These are phyloP conservation scores for Aspergillus sclerotioniger DNA, from an alignment of 495 filamentous ascomycete species.

Conservation along the genomic window DNA sequence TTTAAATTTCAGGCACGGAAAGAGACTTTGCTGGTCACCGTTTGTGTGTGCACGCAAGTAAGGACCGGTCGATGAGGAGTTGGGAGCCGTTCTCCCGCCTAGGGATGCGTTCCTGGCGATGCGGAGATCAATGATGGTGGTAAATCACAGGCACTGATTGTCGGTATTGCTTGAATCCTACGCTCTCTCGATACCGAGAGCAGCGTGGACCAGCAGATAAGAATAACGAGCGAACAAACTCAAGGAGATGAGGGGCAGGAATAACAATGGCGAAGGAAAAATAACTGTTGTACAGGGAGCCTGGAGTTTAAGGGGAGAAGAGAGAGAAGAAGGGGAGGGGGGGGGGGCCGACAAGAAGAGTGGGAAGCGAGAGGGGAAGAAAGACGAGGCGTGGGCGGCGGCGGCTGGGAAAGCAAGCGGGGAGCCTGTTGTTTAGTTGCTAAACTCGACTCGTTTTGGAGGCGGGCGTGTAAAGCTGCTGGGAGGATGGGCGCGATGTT, in stretches of 20 bases:
- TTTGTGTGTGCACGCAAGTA: conserved; percentile 14
- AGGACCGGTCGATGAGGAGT: conserved; percentile 28
- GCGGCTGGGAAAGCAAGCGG: conserved; percentile 29
- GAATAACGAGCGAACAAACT: conserved; percentile 23
- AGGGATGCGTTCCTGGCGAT: conserved; percentile 19
- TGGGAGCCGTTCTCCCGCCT: conserved; percentile 14
- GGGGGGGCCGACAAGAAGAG: no score
- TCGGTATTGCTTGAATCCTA: conserved; percentile 14
- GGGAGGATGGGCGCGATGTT: background rate
- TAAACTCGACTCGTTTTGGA: background rate
- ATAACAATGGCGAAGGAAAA: conserved; percentile 23
- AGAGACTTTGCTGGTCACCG: conserved; percentile 12
- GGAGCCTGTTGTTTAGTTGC: conserved; percentile 13
- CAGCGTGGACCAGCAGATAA: conserved; percentile 10
- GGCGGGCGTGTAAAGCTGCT: no score
- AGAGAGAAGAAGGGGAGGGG: conserved; percentile 29
- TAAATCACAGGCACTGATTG: conserved; percentile 18
- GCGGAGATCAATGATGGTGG: conserved; percentile 29
- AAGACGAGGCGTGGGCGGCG: conserved; percentile 24
- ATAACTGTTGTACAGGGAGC: conserved; percentile 41
- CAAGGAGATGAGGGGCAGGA: conserved; percentile 13
- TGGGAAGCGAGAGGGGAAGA: conserved; percentile 28
- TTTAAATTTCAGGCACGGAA: conserved; percentile 23
- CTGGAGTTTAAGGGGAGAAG: conserved; percentile 32
- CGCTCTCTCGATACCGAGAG: conserved; percentile 19